These are phyloP conservation scores for Bipolaris cookei DNA, from an alignment of 2,329 filamentous ascomycete genomes.

Conservation along the genomic window DNA sequence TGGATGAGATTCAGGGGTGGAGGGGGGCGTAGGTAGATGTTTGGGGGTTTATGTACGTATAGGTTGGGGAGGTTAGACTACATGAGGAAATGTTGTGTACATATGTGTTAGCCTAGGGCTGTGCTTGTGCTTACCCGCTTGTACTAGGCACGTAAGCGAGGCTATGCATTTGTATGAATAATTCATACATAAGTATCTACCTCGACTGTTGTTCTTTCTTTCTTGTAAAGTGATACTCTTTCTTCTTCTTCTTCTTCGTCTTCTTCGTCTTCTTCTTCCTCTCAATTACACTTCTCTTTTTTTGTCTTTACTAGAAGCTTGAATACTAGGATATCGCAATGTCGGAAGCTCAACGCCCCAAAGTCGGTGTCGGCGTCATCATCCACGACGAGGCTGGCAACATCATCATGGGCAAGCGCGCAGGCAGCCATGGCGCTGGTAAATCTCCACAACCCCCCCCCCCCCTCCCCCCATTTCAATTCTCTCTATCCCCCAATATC, in stretches of 20 bases:
- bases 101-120: not conserved
- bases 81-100: not conserved
- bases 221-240: no score
- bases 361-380: constrained; percentile 59
- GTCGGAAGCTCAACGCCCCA: constrained; percentile 36
- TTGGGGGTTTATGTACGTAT: not conserved
- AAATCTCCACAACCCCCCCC: constrained; percentile 6
- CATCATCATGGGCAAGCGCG: constrained; percentile 57
- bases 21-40: not conserved
- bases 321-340: constrained; percentile 7
- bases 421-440: constrained; percentile 57
- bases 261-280: not conserved
- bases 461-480: not conserved
- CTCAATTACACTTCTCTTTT: not conserved
- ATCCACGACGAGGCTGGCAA: constrained; percentile 51
- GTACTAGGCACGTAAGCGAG: not conserved
- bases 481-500: constrained; percentile 1
- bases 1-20: constrained; percentile 42
- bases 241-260: no score
- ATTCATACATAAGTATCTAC: no score
- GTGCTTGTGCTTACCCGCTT: not conserved
- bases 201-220: no score
- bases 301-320: not conserved
- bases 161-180: not conserved
- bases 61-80: not conserved